Percentiles rank a stretch among this genome's conserved stretches.
Conservation (phyloP, 2,329 filamentous ascomycete genomes). For the Ophioceras dolichostomum region DNA sequence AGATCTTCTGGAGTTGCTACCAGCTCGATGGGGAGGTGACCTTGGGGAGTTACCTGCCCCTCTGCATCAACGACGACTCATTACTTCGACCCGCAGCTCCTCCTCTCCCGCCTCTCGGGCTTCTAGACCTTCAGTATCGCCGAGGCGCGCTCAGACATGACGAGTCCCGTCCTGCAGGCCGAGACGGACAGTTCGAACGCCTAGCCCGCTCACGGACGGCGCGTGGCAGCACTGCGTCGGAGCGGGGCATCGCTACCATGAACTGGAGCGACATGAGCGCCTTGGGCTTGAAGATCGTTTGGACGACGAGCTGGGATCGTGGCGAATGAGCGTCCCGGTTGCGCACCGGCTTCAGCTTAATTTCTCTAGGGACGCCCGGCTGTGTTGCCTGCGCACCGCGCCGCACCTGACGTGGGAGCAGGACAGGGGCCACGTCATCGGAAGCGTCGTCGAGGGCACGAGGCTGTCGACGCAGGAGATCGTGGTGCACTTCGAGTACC, state of each 20-base stretch:
- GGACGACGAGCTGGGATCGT: slow-evolving; percentile 42
- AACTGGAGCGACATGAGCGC: slow-evolving; percentile 39
- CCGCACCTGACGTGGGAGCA: background rate
- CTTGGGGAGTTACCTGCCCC: slow-evolving; percentile 38
- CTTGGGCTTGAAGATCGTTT: slow-evolving; percentile 41
- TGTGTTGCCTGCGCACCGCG: background rate
- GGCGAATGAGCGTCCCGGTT: slow-evolving; percentile 34
- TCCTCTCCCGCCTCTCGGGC: slow-evolving; percentile 32
- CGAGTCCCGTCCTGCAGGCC: slow-evolving; percentile 36
- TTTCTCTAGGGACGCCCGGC: slow-evolving; percentile 4
- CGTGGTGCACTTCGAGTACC: slow-evolving; percentile 39
- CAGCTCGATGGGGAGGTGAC: slow-evolving; percentile 42
- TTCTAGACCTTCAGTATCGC: slow-evolving; percentile 18
- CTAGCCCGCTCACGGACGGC: too few relatives aligned
- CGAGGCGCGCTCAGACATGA: slow-evolving; percentile 14
- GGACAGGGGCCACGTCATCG: too few relatives aligned
- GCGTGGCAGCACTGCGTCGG: too few relatives aligned
- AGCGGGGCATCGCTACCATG: slow-evolving; percentile 11
- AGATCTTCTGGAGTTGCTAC: slow-evolving; percentile 43
- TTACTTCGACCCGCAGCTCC: too few relatives aligned
- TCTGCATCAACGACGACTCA: slow-evolving; percentile 34
- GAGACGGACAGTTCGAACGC: too few relatives aligned
- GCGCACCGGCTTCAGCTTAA: slow-evolving; percentile 30
- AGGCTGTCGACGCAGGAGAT: slow-evolving; percentile 14
- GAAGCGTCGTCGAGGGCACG: too few relatives aligned